Evolutionary conservation across 2,329 filamentous ascomycete species (phyloP), one percentile per base, ranked within the genome.

Genomic region (Allantophomopsis cytisporea): DNA sequence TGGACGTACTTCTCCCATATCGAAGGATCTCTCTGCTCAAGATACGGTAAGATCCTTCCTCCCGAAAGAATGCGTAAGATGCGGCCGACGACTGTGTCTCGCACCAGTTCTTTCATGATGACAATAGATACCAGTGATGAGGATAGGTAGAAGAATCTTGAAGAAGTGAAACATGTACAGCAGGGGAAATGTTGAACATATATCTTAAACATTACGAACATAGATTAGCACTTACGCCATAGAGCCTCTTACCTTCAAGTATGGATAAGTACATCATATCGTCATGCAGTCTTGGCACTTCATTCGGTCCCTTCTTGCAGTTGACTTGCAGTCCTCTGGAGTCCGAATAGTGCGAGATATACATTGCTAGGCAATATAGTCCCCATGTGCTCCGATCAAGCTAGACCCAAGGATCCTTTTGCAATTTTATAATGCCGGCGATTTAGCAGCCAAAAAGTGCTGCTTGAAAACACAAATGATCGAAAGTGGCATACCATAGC

Each of bases 1-100:
- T 68, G 60, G 41, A 71, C 52, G 42, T 64, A 72, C 45, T 58
- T 56, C 41, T 63, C 63, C 60, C 65, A 72, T 41, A 71, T 45
- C 4, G 58, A 56, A 0, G 62, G 57, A 44, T 74, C 62, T 36
- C 49, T 53, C 43, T 73, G 67, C 45, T 70, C 66, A 3, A 59
- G 51, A 41, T 65, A 69, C 23, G 54, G 54, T 17, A 69, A 54
- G 7, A 54, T 45, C 38, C 53, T 62, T 7, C 54, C 47, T 11
- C 51, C 44, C 2, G 60, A 59, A 1, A 62, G 45, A 4, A 68
- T 41, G n/a, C 64, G 62, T 13, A 65, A 40, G 14, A 53, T 31
- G 39, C 64, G 57, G 7, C 63, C 60, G 36, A 60, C 57, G 10
- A 57, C 46, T 1, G 64, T 61, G 41, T 67, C 64, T n/a, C 61